These are phyloP conservation scores for Zangia roseola DNA, from an alignment of 768 basidiomycete species.

Conservation along the genomic window DNA sequence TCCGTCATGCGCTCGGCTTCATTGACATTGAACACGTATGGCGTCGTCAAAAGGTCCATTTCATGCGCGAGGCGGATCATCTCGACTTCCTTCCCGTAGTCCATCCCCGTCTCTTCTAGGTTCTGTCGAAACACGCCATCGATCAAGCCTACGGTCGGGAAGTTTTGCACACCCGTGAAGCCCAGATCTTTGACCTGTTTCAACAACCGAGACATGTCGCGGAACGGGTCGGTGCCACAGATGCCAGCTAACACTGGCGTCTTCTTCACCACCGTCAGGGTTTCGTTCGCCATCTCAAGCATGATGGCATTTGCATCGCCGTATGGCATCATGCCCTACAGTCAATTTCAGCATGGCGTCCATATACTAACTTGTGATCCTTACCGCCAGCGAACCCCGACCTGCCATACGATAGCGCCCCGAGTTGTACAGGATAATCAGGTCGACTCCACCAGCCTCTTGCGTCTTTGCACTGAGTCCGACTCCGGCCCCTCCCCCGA, in stretches of 20 bases:
- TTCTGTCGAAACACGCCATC: slow-evolving; percentile 30
- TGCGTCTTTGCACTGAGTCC: slow-evolving; percentile 29
- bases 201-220: slow-evolving; percentile 24
- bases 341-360: neutral
- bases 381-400: slow-evolving; percentile 30
- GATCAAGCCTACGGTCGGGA: slow-evolving; percentile 29
- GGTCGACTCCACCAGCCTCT: slow-evolving; percentile 25
- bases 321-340: slow-evolving; percentile 28
- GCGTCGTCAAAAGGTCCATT: slow-evolving; percentile 25
- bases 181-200: slow-evolving; percentile 25
- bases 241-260: slow-evolving; percentile 29
- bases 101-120: slow-evolving; percentile 31
- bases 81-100: slow-evolving; percentile 30
- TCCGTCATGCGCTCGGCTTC: slow-evolving; percentile 25
- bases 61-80: slow-evolving; percentile 28
- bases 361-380: slow-evolving; percentile 1
- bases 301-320: slow-evolving; percentile 30
- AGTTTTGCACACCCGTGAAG: slow-evolving; percentile 28
- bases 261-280: slow-evolving; percentile 26
- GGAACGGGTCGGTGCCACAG: slow-evolving; percentile 30
- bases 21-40: slow-evolving; percentile 28
- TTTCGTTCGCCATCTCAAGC: slow-evolving; percentile 29
- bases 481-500: slow-evolving; percentile 26
- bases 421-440: slow-evolving; percentile 32
- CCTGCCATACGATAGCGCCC: slow-evolving; percentile 32